Evolutionary conservation across 257 asterid genomes (phyloP).

Genomic region (Nicotiana attenuata): DNA sequence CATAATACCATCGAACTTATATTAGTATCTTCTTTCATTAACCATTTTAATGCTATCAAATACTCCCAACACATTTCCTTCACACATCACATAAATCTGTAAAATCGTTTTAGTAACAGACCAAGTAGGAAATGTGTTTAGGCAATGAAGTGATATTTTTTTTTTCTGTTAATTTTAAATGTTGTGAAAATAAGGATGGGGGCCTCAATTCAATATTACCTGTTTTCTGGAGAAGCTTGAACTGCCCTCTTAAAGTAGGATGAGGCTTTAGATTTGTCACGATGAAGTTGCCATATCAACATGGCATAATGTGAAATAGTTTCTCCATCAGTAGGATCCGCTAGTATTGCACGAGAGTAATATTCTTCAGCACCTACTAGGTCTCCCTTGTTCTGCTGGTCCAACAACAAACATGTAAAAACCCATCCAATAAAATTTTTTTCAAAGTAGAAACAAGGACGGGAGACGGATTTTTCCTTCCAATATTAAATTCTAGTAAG

Average conservation of each 20-base stretch:
- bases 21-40: neutral
- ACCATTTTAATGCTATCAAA: neutral
- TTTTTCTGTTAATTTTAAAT: neutral
- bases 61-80: neutral
- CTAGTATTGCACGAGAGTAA: constrained; percentile 49
- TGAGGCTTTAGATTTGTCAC: constrained; percentile 47
- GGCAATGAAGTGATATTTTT: neutral
- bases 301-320: constrained; percentile 49
- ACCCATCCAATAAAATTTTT: neutral
- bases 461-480: neutral
- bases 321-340: constrained; percentile 67
- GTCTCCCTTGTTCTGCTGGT: constrained; percentile 58
- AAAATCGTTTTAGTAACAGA: neutral
- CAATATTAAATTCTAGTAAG: neutral
- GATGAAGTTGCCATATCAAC: constrained; percentile 63
- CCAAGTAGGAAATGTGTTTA: neutral
- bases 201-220: constrained; percentile 35
- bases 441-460: neutral
- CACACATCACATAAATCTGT: neutral
- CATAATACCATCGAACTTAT: neutral
- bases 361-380: constrained; percentile 67
- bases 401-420: constrained; percentile 1
- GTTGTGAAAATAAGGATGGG: neutral
- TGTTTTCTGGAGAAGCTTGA: constrained; percentile 53
- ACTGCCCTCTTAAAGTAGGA: constrained; percentile 61